Conservation (phyloP, 148 eudicot species). For the Cornus florida region DNA sequence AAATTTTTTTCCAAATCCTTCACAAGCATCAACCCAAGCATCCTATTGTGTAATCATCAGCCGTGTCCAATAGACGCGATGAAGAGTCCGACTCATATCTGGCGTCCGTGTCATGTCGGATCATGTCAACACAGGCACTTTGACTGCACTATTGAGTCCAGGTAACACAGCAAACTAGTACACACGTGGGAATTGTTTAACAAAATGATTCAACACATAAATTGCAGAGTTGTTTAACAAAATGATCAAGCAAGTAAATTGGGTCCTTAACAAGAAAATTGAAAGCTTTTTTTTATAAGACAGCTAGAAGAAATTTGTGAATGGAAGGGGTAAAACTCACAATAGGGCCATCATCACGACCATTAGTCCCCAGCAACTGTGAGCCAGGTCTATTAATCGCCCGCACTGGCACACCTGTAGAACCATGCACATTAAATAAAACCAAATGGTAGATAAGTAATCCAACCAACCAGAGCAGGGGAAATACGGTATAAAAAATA, state of each 20-base stretch:
- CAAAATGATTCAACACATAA: background rate
- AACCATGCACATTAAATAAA: slow-evolving; percentile 7
- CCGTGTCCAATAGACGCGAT: too few species aligned
- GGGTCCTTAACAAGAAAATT: background rate
- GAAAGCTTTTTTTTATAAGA: too few species aligned
- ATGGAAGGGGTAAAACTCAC: slow-evolving; percentile 41
- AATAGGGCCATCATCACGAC: slow-evolving; percentile 92
- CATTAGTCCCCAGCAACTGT: slow-evolving; percentile 83
- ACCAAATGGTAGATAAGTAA: background rate
- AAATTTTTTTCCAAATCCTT: too few species aligned
- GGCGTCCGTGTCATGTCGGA: too few species aligned
- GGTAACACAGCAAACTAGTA: too few species aligned
- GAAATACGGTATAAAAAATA: background rate
- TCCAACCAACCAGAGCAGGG: background rate
- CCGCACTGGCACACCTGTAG: slow-evolving; percentile 68
- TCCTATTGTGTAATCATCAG: too few species aligned
- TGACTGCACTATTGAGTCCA: too few species aligned
- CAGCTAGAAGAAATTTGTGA: background rate
- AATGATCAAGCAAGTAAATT: background rate
- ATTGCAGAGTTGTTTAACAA: too few species aligned
- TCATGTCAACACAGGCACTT: too few species aligned
- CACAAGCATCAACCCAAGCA: too few species aligned
- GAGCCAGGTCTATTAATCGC: slow-evolving; percentile 78
- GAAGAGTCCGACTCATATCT: too few species aligned
- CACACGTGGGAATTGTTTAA: background rate